Base-by-base conservation (phyloP, 805 yeast genomes). In the Ogataea henricii region DNA sequence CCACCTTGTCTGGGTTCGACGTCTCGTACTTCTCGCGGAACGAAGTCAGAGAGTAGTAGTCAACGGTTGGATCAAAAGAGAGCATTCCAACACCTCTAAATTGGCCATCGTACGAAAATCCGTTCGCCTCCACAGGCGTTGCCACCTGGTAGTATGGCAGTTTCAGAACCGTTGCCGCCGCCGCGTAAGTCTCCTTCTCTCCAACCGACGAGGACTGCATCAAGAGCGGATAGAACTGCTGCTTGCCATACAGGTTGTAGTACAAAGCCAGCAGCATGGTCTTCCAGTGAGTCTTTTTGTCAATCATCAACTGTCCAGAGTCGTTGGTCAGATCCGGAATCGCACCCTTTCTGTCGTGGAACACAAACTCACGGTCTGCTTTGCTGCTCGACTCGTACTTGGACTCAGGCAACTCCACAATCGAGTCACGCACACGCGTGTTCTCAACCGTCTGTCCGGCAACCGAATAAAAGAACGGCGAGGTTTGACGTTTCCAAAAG, bases 401-500 rank as follows among this genome's bases (percentile, higher is more conserved):
- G 5, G 52, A 38, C 29, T 56, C 54, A 3, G 65, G 63, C 34
- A 64, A 46, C 14, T 54, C 56, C 16, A 63, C 30, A 10, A 59
- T 49, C 17, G 61, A 62, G 10, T 72, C 69, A 16, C 72, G 69
- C 1, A 66, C 58, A 22, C 65, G 66, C 7, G 55, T 59, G 55
- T 63, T 67, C 35, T 63, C 70, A 6, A 72, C 59, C 22, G 60
- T 63, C 9, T 75, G 63, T 1, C 78, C 83, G 0, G 85, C 83
- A 51, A 87, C 78, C 16, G 78, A 72, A 63, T 85, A 89, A 59
- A 78, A 84, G 26, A 69, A 67, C 6, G 96, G 95, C 2, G 87
- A 77, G 3, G 90, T 86, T 6, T 84, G 78, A 53, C 96, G 74
- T 60, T 79, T 77, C 90, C 94, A 87, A 63, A 81, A 87, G 66